phyloP scores from a whole-genome alignment of 1,284 basidiomycete species.

The Ustilago vetiveriae region DNA sequence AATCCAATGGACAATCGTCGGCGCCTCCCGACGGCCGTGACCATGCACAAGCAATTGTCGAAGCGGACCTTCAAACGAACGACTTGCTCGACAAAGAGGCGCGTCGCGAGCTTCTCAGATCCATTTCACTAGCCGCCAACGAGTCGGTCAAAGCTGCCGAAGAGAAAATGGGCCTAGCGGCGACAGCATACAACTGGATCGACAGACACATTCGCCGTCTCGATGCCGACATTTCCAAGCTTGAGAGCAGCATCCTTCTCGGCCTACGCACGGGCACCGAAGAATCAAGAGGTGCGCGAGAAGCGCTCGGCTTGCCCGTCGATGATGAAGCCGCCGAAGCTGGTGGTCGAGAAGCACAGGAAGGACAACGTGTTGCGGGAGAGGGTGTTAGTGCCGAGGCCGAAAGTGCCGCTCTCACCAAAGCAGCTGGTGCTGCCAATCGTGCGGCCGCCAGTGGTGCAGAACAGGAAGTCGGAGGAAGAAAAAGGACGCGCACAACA shows the following conservation, averaged over 20 bases:
- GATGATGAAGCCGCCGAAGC: constrained; percentile 4
- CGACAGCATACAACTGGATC: constrained; percentile 70
- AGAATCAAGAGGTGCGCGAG: constrained; percentile 42
- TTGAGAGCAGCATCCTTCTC: constrained; percentile 56
- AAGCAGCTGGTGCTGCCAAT: constrained; percentile 36
- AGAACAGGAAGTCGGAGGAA: constrained; percentile 1
- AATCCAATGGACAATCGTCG: neutral
- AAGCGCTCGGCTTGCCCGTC: constrained; percentile 40
- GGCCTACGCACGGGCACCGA: constrained; percentile 54
- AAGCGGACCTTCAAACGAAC: neutral
- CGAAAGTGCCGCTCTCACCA: constrained; percentile 29
- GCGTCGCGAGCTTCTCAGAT: constrained; percentile 14
- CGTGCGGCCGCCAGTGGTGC: neutral
- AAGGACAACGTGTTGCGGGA: neutral
- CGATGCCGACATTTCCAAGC: constrained; percentile 68
- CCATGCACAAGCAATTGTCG: neutral
- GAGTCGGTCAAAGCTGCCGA: constrained; percentile 67
- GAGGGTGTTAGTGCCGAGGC: constrained; percentile 27
- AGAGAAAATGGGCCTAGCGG: constrained; percentile 70
- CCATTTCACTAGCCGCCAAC: constrained; percentile 32
- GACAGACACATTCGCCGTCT: constrained; percentile 71
- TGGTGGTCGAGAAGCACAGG: constrained; percentile 5
- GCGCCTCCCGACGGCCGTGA: neutral
- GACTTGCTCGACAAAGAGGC: constrained; percentile 10
- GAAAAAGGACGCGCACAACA: constrained; percentile 19